phyloP scores from a whole-genome alignment of 176 grass and related monocot species.

The Lolium rigidum region DNA sequence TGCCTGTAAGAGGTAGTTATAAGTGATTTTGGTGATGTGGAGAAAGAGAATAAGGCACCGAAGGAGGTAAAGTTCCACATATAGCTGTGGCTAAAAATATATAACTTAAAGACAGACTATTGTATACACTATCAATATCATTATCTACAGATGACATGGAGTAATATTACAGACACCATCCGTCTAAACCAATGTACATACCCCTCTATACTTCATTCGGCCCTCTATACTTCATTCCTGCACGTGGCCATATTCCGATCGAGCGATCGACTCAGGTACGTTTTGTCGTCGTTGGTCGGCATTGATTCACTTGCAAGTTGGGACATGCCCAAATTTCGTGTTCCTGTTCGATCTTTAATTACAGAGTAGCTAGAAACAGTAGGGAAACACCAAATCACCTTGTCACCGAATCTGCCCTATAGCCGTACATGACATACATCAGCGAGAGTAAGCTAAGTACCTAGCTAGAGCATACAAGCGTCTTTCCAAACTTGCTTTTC shows the following conservation, averaged over 20 bases:
- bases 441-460: background rate
- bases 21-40: no score
- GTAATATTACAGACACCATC: no score
- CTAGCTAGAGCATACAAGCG: background rate
- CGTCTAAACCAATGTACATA: no score
- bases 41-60: no score
- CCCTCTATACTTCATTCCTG: no score
- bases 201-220: no score
- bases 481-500: background rate
- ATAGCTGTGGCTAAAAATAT: no score
- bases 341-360: background rate
- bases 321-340: background rate
- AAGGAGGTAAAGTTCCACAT: no score
- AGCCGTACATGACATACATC: background rate
- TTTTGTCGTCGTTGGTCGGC: background rate
- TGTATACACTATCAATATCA: no score
- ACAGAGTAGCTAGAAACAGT: background rate
- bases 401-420: background rate
- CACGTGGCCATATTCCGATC: background rate
- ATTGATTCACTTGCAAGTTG: slow-evolving; percentile 21
- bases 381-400: background rate
- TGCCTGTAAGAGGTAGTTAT: no score
- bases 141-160: no score
- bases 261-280: background rate
- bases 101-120: no score